A percentile compares a stretch with the other conserved stretches of the same genome.
Conservation (phyloP, 108 stramenopile species). For the Cyclotella kingstonii region DNA sequence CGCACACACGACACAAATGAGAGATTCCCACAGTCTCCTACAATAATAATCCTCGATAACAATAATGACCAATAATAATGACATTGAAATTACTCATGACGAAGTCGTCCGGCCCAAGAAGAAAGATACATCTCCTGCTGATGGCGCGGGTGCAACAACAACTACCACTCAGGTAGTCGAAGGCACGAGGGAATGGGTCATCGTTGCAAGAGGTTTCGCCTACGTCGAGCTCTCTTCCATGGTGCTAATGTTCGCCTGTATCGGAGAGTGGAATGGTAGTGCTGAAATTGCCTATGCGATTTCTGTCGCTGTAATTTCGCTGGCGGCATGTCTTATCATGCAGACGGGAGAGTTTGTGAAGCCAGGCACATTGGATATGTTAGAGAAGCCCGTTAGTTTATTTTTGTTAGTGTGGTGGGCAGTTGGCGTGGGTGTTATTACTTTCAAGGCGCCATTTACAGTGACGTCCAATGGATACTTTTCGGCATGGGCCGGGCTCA, state of each 20-base stretch:
- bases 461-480: conserved; percentile 41
- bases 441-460: conserved; percentile 34
- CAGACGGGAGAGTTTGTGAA: conserved; percentile 32
- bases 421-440: conserved; percentile 56
- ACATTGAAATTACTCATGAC: background rate
- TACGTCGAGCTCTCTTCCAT: conserved; percentile 34
- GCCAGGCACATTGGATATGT: conserved; percentile 19
- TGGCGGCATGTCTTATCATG: conserved; percentile 25
- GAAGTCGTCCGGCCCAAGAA: background rate
- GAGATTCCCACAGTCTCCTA: too few relatives aligned
- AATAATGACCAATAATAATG: too few relatives aligned
- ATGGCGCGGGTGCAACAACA: background rate
- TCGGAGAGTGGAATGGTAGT: conserved; percentile 12
- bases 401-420: conserved; percentile 56
- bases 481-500: conserved; percentile 35
- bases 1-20: too few relatives aligned
- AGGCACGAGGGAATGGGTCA: conserved; percentile 13
- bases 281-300: conserved; percentile 12
- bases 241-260: conserved; percentile 34
- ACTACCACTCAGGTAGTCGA: conserved; percentile 14
- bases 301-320: conserved; percentile 23
- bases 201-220: conserved; percentile 26
- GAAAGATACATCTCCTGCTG: background rate
- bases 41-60: too few relatives aligned
- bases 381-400: conserved; percentile 33